These are phyloP conservation scores for Cercophora samala DNA, from an alignment of 495 filamentous ascomycete species.

Conservation along the genomic window DNA sequence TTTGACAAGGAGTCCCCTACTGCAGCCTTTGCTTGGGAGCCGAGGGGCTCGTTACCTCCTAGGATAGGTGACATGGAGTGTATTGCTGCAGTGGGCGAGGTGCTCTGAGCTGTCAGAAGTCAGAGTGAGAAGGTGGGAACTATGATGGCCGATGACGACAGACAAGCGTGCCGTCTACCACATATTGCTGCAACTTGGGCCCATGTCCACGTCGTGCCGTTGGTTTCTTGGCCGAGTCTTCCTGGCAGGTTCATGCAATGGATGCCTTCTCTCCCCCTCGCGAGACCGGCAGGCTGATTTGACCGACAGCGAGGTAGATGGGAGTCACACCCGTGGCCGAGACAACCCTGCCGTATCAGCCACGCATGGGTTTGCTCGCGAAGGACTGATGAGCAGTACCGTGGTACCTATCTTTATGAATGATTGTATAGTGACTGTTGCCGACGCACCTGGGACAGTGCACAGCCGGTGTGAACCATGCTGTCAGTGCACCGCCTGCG, in stretches of 20 bases:
- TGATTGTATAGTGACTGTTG: too few species aligned
- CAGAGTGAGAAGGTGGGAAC: neutral
- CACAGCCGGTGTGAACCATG: neutral
- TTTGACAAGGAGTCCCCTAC: neutral
- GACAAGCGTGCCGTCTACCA: neutral
- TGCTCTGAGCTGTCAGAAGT: neutral
- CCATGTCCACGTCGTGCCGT: neutral
- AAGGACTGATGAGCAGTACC: too few species aligned
- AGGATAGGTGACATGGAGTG: conserved; percentile 1
- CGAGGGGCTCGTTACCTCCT: neutral
- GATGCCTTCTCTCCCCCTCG: neutral
- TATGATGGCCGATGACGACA: conserved; percentile 9
- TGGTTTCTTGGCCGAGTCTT: neutral
- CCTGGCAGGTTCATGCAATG: neutral
- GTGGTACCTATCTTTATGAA: too few species aligned
- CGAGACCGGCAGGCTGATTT: neutral
- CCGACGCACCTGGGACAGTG: too few species aligned
- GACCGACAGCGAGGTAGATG: too few species aligned
- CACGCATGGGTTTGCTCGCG: too few species aligned
- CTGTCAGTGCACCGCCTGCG: neutral
- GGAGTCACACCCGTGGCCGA: too few species aligned
- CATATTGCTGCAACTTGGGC: neutral
- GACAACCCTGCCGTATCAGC: too few species aligned
- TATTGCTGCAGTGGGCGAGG: neutral
- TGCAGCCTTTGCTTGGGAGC: neutral